Evolutionary conservation across 2,329 filamentous ascomycete species (phyloP), one percentile per base, ranked within the genome.

Genomic region (Cladophialophora exuberans): DNA sequence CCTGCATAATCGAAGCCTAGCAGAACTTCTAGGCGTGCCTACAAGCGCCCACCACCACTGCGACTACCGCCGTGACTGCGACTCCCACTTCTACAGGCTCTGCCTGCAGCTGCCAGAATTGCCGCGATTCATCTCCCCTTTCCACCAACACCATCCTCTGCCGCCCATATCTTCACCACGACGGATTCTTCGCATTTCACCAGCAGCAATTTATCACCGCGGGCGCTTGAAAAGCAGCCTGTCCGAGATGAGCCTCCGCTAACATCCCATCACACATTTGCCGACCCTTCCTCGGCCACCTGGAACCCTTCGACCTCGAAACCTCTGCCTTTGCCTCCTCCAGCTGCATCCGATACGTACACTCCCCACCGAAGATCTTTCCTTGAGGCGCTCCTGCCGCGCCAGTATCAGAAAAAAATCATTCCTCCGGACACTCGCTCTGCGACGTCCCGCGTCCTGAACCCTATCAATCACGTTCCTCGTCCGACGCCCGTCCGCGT

Each of bases 401-500:
- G 62, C 10, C 61, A 61, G 45, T 52, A 61, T 25, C 62, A 61
- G 45, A 61, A 62, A 41, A 52, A 44, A 31, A 49, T 49, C 48
- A 47, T 56, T 20, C 54, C 54, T 26, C 52, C 54, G 11, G 55
- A 62, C 43, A 52, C 47, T 23, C 60, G 60, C 13, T 65, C 70
- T 26, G 73, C 76, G 51, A 73, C 78, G 28, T 77, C 80, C 50
- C 76, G 81, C 54, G 76, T 85, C 58, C 83, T 82, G 72, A 84
- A 84, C 67, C 83, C 83, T 31, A 76, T 83, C 65, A 85, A 85
- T 66, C 78, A 81, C 70, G 80, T 83, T 43, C 83, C 81, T 35
- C 79, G 80, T 55, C 71, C 73, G 26, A 79, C 78, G 43, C 77
- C 77, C 52, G 69, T 80, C 31, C 72, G 72, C 17, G 63, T 79